A percentile compares a stretch with the other conserved stretches of the same genome.
Conservation (phyloP, 1,284 basidiomycete species). For the Leucoagaricus sp. region DNA sequence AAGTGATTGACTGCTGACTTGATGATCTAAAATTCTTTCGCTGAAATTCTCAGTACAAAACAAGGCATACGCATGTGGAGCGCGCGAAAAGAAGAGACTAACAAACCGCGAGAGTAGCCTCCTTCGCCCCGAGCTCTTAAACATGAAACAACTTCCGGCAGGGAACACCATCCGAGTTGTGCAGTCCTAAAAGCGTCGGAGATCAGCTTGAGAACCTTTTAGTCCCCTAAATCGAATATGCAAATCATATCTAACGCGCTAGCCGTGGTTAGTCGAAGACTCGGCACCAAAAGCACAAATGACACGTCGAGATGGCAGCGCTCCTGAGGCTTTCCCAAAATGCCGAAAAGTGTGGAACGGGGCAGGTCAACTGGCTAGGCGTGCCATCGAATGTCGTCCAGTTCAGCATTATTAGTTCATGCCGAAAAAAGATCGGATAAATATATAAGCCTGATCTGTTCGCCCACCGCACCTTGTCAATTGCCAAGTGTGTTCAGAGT, state of each 20-base stretch:
- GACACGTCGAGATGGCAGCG: not conserved
- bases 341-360: not conserved
- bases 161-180: not conserved
- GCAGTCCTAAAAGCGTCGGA: not conserved
- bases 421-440: slow-evolving; percentile 9
- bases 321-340: not conserved
- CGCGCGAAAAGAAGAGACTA: not conserved
- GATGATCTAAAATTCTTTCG: not conserved
- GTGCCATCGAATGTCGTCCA: not conserved
- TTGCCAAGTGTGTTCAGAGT: not conserved
- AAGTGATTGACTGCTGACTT: slow-evolving; percentile 1
- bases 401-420: not conserved
- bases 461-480: not conserved
- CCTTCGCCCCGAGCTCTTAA: not conserved
- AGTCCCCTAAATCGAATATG: not conserved
- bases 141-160: not conserved
- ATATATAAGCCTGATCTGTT: slow-evolving; percentile 12
- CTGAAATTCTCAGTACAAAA: not conserved
- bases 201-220: not conserved
- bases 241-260: not conserved
- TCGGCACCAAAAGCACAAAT: not conserved
- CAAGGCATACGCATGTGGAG: not conserved
- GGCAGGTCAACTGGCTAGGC: not conserved
- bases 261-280: not conserved
- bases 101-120: not conserved